Conservation (phyloP, 768 basidiomycete genomes). For the Pleurotus citrinopileatus region DNA sequence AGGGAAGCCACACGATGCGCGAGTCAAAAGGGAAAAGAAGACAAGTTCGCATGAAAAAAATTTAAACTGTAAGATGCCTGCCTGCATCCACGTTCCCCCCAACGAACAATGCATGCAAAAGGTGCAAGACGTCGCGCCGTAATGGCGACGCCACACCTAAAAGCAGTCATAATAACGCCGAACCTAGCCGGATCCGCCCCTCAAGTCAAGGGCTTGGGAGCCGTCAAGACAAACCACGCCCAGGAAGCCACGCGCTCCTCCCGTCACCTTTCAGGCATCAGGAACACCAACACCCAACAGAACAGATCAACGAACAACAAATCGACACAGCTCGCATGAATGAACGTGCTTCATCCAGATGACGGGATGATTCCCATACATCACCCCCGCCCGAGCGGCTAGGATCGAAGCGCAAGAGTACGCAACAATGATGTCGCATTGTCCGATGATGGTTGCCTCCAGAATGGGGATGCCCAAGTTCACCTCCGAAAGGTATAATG, state of each 20-base stretch:
- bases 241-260: neutral
- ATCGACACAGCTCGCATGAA: neutral
- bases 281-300: neutral
- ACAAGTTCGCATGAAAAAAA: neutral
- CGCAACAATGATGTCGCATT: neutral
- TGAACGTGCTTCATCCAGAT: neutral
- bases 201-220: neutral
- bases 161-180: neutral
- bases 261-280: neutral
- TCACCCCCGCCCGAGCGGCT: no score
- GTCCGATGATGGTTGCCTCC: no score
- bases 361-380: neutral
- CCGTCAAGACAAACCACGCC: neutral
- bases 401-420: no score
- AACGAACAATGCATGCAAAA: neutral
- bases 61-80: neutral
- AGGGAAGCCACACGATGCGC: neutral
- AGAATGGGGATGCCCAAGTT: no score
- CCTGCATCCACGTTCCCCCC: neutral
- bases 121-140: neutral
- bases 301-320: neutral
- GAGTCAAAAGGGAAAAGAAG: neutral
- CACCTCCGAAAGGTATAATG: neutral
- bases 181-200: neutral
- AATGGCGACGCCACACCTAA: neutral